Evolutionary conservation across 345 rosid species (phyloP).

Genomic region (Brassica cretica): DNA sequence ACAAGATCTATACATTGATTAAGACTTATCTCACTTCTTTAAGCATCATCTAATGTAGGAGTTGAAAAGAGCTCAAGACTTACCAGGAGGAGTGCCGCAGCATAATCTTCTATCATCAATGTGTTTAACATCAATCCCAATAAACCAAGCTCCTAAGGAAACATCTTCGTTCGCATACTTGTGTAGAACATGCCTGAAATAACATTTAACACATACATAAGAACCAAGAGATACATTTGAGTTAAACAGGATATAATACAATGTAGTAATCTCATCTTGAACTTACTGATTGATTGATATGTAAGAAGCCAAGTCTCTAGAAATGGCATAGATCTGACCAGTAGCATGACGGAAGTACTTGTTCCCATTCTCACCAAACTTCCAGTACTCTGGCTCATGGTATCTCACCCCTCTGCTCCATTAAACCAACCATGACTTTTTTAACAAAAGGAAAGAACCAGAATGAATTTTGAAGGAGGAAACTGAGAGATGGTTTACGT

Average conservation of each 20-base stretch:
- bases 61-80: conserved; percentile 3
- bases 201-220: conserved; percentile 22
- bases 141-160: conserved; percentile 96
- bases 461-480: background rate
- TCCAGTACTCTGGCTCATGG: conserved; percentile 97
- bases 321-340: conserved; percentile 92
- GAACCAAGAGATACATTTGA: conserved; percentile 1
- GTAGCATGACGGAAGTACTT: conserved; percentile 97
- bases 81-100: conserved; percentile 99
- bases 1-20: background rate
- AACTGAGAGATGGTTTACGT: conserved; percentile 50
- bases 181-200: conserved; percentile 84
- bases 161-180: conserved; percentile 98
- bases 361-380: conserved; percentile 88
- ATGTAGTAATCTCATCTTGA: conserved; percentile 9
- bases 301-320: conserved; percentile 89
- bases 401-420: conserved; percentile 87
- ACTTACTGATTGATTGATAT: conserved; percentile 94
- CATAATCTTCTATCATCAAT: conserved; percentile 93
- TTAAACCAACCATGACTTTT: conserved; percentile 17
- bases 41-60: conserved; percentile 18
- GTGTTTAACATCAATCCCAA: conserved; percentile 89
- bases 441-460: conserved; percentile 4
- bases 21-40: conserved; percentile 10
- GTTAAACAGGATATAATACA: background rate